Base-by-base conservation (phyloP, 177 flowering plant species). In the Vitis hybrid region DNA sequence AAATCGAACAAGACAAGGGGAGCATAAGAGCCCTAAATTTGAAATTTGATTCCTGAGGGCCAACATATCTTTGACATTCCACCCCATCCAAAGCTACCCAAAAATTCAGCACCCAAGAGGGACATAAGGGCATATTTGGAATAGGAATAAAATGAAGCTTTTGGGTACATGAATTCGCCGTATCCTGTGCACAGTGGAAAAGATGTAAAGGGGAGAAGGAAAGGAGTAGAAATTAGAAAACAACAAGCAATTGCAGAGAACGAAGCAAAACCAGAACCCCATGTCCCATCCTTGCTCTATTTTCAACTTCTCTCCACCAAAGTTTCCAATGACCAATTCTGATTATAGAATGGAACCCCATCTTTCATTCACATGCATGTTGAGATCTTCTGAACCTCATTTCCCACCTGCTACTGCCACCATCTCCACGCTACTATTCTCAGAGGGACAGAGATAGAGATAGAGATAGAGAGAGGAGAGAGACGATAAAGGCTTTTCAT, bases 331-430 rank as follows among this genome's bases (percentile, higher is more conserved):
- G 47, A 38, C 47, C 47, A 28, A 65, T 65, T 12, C 28, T 67
- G 14, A 10, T 66, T 13, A 66, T 24, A 57, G 55, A 69, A 67
- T 19, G 31, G 64, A 62, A 69, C 50, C 58, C 64, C 71, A 28
- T 28, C 31, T 28, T 33, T 57, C 62, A 59, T 31, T 67, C 70
- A 67, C 62, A 67, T 66, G 47, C 68, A 53, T 28, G n/a, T 20
- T 0, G 22, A 6, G 24, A 60, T 60, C 65, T 33, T 28, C 31
- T 50, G 5, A 3, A 6, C 31, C 12, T 11, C 24, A 59, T 28
- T 63, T 63, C 47, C 62, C 22, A 11, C 52, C 9, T 11, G 12
- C 47, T 22, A 17, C 66, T n/a, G 10, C 15, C 19, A 2, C 49
- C 18, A n/a, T 31, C 17, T 24, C 17, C 24, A 7, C 33, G 11